Conservation (phyloP, 1,139 yeast species). For the Yamadazyma atmosphaerica region DNA sequence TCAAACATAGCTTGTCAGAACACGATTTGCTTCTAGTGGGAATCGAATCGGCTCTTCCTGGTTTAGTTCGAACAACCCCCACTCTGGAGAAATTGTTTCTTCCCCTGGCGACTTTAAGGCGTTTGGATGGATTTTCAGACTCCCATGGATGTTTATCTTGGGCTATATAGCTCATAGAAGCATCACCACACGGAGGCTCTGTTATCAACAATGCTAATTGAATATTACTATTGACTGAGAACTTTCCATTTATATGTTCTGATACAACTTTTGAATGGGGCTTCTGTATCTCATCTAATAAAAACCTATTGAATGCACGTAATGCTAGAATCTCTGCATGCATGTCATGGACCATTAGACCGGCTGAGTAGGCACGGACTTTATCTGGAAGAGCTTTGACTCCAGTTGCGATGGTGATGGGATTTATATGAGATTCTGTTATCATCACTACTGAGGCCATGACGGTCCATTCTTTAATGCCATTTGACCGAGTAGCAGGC, state of each 20-base stretch:
- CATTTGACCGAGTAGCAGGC: constrained; percentile 15
- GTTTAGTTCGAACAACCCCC: constrained; percentile 84
- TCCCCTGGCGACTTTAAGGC: constrained; percentile 47
- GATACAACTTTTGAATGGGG: constrained; percentile 10
- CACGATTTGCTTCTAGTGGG: constrained; percentile 79
- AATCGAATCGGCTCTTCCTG: constrained; percentile 80
- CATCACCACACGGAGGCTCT: constrained; percentile 93
- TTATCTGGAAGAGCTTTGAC: constrained; percentile 72
- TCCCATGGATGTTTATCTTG: constrained; percentile 19
- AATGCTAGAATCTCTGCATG: constrained; percentile 85
- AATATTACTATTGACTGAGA: constrained; percentile 30
- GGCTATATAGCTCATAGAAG: constrained; percentile 51
- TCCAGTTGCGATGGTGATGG: constrained; percentile 70
- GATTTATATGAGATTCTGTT: constrained; percentile 22
- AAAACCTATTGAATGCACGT: constrained; percentile 60
- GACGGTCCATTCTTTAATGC: constrained; percentile 73
- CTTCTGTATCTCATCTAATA: constrained; percentile 28
- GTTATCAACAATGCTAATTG: constrained; percentile 65
- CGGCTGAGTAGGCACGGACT: constrained; percentile 43
- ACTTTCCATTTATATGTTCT: constrained; percentile 15
- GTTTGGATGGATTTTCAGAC: constrained; percentile 4
- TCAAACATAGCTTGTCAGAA: constrained; percentile 73
- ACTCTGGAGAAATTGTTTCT: constrained; percentile 55
- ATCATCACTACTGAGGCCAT: constrained; percentile 70
- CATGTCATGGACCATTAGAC: constrained; percentile 73